phyloP scores from a whole-genome alignment of 2,329 filamentous ascomycete genomes.

The Apiospora arundinis region DNA sequence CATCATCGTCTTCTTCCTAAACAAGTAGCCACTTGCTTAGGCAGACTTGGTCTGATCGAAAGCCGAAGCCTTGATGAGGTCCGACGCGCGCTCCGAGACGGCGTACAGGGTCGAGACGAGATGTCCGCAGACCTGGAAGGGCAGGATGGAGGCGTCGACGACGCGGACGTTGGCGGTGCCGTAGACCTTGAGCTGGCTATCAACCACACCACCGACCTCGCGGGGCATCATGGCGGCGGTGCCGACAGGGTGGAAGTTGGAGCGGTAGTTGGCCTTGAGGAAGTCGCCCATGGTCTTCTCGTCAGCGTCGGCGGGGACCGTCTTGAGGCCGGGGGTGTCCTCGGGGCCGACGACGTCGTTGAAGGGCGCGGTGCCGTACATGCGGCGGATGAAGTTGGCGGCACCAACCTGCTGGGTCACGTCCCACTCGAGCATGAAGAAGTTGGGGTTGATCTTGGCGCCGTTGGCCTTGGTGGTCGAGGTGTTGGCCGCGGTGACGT shows the following conservation, averaged over 20 bases:
- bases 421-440: conserved; percentile 48
- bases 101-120: conserved; percentile 57
- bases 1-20: too few relatives aligned
- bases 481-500: conserved; percentile 21
- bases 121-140: conserved; percentile 53
- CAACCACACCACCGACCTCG: conserved; percentile 53
- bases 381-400: conserved; percentile 35
- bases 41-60: too few relatives aligned
- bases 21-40: too few relatives aligned
- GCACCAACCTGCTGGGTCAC: conserved; percentile 40
- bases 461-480: conserved; percentile 10
- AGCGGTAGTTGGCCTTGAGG: conserved; percentile 23
- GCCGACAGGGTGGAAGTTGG: conserved; percentile 48
- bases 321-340: conserved; percentile 28
- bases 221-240: conserved; percentile 54
- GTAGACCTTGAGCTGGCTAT: conserved; percentile 50
- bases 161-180: conserved; percentile 53
- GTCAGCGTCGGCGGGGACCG: conserved; percentile 22
- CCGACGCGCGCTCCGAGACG: conserved; percentile 51
- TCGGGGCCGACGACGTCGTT: conserved; percentile 24
- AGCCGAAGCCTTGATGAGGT: conserved; percentile 31
- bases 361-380: conserved; percentile 29
- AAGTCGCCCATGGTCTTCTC: conserved; percentile 20
- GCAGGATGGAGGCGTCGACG: conserved; percentile 53
- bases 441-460: conserved; percentile 46